Base-by-base conservation (phyloP, 495 filamentous ascomycete species). In the Amphirosellinia nigrospora region DNA sequence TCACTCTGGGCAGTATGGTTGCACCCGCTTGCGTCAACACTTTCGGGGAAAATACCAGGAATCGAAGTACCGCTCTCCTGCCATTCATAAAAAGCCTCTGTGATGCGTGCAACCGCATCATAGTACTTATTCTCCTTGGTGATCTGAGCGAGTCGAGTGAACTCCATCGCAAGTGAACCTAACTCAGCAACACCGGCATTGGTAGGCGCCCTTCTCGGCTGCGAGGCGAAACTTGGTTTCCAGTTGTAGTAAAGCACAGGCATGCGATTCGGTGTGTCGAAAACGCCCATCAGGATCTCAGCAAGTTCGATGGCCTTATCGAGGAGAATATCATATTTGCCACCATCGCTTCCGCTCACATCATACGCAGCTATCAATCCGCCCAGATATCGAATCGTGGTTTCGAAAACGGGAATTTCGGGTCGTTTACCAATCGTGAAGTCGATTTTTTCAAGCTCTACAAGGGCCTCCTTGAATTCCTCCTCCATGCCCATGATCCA, bases 241-340 rank as follows among this genome's bases (percentile, higher is more conserved):
- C 94, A 97, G 56, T 87, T 84, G 79, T 97, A 98, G 79, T 90
- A 95, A 3, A 96, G 88, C 23, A 92, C 78, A 15, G 96, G 96
- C 94, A 99, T 96, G 66, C 94, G 89, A 76, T 99, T 99, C 0
- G 96, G 95, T 9, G 96, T 98, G 79, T 99, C 96, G 79, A 99
- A 99, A 15, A 92, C 90, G 52, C 93, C 90, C 82, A 96, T 97
- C 60, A 99, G 76, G 36, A 99, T 86, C 74, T 97, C 93, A 19
- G 89, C 96, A 58, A 99, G 84, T 80, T 97, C 92, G 39, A 92
- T 84, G 10, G 96, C 94, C 79, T 98, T 98, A 53, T 93, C 88
- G 66, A 99, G 83, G 32, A 98, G 83, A 28, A 89, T 83, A 34
- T 80, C 75, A 69, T 96, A 89, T 10, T 75, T 68, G 32, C 77